Evolutionary conservation across 768 basidiomycete species (phyloP).

Genomic region (Phanerochaete carnosa): DNA sequence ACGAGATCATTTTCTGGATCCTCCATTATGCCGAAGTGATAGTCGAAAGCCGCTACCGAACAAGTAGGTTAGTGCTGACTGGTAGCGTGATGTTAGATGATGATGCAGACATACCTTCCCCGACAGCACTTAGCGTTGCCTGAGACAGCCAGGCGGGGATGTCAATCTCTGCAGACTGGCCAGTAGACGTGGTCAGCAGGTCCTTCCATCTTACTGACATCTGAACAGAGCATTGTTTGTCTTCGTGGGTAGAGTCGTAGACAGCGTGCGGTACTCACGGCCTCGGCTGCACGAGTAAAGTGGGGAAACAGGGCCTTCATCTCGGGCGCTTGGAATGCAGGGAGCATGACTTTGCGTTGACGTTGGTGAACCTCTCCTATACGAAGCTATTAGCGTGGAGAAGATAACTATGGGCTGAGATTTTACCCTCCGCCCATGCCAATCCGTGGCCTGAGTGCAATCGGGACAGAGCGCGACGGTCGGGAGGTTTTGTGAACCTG

Average conservation of each 20-base stretch:
- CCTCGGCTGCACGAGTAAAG: constrained; percentile 18
- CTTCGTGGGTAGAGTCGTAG: no score
- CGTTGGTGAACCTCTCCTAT: constrained; percentile 26
- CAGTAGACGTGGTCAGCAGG: constrained; percentile 38
- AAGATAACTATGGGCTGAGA: neutral
- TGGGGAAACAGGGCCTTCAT: constrained; percentile 28
- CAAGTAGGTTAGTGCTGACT: neutral
- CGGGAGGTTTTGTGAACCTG: constrained; percentile 2
- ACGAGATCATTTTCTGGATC: constrained; percentile 49
- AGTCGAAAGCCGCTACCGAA: constrained; percentile 34
- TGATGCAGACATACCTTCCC: constrained; percentile 26
- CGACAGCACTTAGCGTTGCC: constrained; percentile 35
- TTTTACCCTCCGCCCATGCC: constrained; percentile 7
- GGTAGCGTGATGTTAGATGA: neutral
- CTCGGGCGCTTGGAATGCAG: constrained; percentile 38
- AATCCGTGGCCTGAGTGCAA: constrained; percentile 6
- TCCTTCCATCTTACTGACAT: constrained; percentile 51
- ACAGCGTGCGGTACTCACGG: constrained; percentile 16
- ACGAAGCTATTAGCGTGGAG: no score
- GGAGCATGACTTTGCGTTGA: constrained; percentile 31
- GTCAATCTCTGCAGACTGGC: constrained; percentile 42
- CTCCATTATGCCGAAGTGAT: constrained; percentile 51
- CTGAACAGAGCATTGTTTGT: constrained; percentile 28
- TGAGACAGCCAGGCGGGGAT: constrained; percentile 41
- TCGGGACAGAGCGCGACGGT: constrained; percentile 1